Base-by-base conservation (phyloP, 192 early-diverging fungal species). In the Gonapodya prolifera region DNA sequence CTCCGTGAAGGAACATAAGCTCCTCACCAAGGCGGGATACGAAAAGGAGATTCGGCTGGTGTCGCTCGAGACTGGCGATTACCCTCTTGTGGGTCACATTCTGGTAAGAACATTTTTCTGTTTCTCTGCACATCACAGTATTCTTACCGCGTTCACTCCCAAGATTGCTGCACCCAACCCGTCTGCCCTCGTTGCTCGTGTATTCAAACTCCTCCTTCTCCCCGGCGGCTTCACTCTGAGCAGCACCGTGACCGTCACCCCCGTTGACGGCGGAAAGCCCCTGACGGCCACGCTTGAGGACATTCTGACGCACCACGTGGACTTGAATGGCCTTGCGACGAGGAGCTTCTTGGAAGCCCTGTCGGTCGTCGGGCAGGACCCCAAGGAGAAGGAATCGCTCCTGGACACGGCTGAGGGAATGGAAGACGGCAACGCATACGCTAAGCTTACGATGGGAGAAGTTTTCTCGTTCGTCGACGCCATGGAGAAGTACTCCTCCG, bases 341-440 rank as follows among this genome's bases (percentile, higher is more conserved):
- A 2, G 71, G 31, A 73, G 71, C 71, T 73, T 73, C 71, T 29
- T 73, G 8, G 71, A 73, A 32, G 71, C 71, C 28, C 16, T 73
- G 71, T 30, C 28, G 8, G 71, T 73, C 18, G 32, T 73, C 8
- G 71, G 8, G 16, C 13, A 2, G 18, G 71, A 73, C 32, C 71
- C 71, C 16, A 30, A 16, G 31, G 71, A 73, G 18, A 16, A 32
- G 71, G 71, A 73, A 13, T 2, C 28, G 71, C 71, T 73, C 8
- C 8, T 73, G 71, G 71, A 73, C 8, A 8, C 29, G 2, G 71
- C 71, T 29, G 71, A 73, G 71, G 71, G 71, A 29, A 73, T 73
- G 71, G 71, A 73, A 29, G 71, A 73, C 8, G 71, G 71, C 71
- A 73, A 73, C 31, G 71, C 18, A 29, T 73, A 73, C 31, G 71